Evolutionary conservation across 345 rosid genomes (phyloP).

Genomic region (Citrus sp.): DNA sequence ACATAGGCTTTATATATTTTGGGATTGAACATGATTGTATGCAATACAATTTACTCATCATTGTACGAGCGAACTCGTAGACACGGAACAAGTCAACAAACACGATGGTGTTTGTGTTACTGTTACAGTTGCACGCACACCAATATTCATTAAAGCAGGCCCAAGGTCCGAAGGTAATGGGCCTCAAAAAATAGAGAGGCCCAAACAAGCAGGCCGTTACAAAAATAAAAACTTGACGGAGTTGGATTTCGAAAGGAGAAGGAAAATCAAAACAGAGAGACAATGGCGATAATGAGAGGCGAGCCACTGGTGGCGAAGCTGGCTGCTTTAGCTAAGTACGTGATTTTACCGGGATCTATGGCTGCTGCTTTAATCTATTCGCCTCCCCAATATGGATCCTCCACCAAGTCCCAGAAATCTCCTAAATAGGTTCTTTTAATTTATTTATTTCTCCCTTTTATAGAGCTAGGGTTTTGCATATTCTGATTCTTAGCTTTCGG

Average conservation of each 20-base stretch:
- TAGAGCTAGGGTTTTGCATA: background rate
- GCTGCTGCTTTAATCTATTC: constrained; percentile 59
- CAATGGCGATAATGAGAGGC: constrained; percentile 53
- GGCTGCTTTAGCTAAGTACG: constrained; percentile 52
- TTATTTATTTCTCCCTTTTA: background rate
- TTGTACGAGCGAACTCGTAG: too few species aligned
- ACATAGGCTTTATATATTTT: too few species aligned
- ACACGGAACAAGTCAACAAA: too few species aligned
- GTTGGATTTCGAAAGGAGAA: background rate
- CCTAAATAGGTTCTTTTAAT: constrained; percentile 20
- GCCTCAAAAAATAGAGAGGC: background rate
- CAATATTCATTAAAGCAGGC: background rate
- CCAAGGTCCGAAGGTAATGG: background rate
- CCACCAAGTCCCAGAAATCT: constrained; percentile 26
- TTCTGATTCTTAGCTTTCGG: background rate
- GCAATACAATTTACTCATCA: too few species aligned
- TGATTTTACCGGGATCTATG: constrained; percentile 61
- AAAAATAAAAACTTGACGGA: background rate
- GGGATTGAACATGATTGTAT: too few species aligned
- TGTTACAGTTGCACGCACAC: too few species aligned
- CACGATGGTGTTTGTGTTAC: too few species aligned
- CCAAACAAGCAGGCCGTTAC: background rate
- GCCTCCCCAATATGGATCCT: constrained; percentile 42
- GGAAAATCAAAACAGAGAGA: background rate
- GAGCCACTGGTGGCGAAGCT: constrained; percentile 65